Evolutionary conservation across 2,329 filamentous ascomycete species (phyloP).

Genomic region (Acephala macrosclerotiorum): DNA sequence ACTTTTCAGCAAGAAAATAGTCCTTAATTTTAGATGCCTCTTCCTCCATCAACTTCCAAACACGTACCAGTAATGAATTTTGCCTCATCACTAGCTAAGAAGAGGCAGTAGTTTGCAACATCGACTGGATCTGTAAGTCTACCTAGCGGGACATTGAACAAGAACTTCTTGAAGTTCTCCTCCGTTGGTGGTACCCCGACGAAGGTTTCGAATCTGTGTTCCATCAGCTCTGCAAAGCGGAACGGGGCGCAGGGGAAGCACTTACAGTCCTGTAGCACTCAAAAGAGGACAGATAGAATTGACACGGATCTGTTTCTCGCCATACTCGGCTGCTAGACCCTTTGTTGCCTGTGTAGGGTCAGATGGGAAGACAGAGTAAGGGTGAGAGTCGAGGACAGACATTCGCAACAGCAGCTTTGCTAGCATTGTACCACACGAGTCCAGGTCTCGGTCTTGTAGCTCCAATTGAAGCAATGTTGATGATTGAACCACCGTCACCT

Average conservation of each 20-base stretch:
- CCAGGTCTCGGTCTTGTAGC: slow-evolving; percentile 67
- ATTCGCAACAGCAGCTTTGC: slow-evolving; percentile 70
- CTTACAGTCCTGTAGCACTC: slow-evolving; percentile 66
- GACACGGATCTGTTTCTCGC: slow-evolving; percentile 74
- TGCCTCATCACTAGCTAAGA: slow-evolving; percentile 75
- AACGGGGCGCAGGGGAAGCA: neutral
- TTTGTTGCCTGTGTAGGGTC: slow-evolving; percentile 59
- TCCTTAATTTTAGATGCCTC: slow-evolving; percentile 41
- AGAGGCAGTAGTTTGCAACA: slow-evolving; percentile 74
- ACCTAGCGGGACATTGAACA: slow-evolving; percentile 62
- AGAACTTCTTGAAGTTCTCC: slow-evolving; percentile 63
- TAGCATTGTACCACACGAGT: slow-evolving; percentile 74
- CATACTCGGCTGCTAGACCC: slow-evolving; percentile 77
- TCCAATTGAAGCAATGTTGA: slow-evolving; percentile 72
- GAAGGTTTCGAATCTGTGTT: slow-evolving; percentile 51
- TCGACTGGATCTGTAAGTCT: slow-evolving; percentile 66
- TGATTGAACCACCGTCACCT: slow-evolving; percentile 64
- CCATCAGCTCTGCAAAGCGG: neutral
- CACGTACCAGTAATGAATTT: slow-evolving; percentile 77
- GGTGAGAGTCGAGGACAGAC: slow-evolving; percentile 47
- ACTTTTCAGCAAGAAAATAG: neutral
- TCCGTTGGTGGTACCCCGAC: slow-evolving; percentile 68
- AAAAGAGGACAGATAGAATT: slow-evolving; percentile 76
- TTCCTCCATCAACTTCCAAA: slow-evolving; percentile 68
- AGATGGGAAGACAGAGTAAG: neutral